Evolutionary conservation across 495 filamentous ascomycete genomes (phyloP).

Genomic region (Beverwykella pulmonaria): DNA sequence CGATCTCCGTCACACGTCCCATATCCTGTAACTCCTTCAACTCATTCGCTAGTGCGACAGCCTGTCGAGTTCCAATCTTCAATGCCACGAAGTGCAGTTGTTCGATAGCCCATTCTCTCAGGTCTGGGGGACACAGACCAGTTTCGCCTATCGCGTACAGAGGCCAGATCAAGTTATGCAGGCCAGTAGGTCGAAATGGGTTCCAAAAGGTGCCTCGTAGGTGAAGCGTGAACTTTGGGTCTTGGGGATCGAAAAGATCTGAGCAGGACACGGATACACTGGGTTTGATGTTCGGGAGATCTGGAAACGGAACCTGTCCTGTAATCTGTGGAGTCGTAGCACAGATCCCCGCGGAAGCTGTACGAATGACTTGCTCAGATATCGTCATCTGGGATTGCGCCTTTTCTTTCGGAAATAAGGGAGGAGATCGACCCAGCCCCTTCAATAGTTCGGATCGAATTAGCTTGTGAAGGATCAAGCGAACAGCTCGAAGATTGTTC

Average conservation of each 20-base stretch:
- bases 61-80: conserved; percentile 16
- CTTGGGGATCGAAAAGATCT: conserved; percentile 11
- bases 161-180: conserved; percentile 21
- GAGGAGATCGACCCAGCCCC: conserved; percentile 10
- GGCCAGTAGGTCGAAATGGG: neutral
- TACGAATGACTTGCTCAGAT: conserved; percentile 6
- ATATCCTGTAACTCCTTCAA: neutral
- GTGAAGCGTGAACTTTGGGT: conserved; percentile 11
- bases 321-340: conserved; percentile 22
- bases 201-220: conserved; percentile 10
- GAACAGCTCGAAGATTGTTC: conserved; percentile 24
- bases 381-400: conserved; percentile 10
- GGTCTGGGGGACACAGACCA: neutral
- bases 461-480: conserved; percentile 18
- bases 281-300: neutral
- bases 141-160: neutral
- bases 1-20: neutral
- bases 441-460: conserved; percentile 18
- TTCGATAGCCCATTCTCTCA: conserved; percentile 19
- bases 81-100: conserved; percentile 10
- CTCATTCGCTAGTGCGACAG: conserved; percentile 10
- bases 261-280: neutral
- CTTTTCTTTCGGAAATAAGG: conserved; percentile 6
- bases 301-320: conserved; percentile 25
- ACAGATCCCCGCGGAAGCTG: neutral